A percentile compares a stretch with the other conserved stretches of the same genome.
Conservation (phyloP, 2,329 filamentous ascomycete genomes). For the Arthrinium puccinioides region DNA sequence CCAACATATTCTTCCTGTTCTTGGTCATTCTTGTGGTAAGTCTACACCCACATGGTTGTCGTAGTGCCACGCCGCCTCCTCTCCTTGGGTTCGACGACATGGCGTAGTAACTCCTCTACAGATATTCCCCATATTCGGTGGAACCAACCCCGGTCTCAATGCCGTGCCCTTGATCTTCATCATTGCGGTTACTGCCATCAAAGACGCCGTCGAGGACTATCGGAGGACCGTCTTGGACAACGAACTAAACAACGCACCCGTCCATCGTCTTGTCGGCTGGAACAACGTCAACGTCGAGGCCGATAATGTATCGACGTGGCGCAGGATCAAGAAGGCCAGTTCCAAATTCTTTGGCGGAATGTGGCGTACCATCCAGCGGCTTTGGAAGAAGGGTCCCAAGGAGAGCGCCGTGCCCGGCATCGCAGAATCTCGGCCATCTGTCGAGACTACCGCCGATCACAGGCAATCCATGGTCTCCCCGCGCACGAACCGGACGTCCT, state of each 20-base stretch:
- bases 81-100: too few relatives aligned
- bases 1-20: conserved; percentile 97
- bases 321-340: conserved; percentile 82
- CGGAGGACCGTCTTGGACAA: conserved; percentile 85
- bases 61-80: too few relatives aligned
- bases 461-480: conserved; percentile 48
- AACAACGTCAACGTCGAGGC: conserved; percentile 88
- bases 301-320: conserved; percentile 80
- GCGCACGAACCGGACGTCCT: conserved; percentile 38
- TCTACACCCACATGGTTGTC: too few relatives aligned
- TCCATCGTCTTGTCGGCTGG: conserved; percentile 84
- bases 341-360: conserved; percentile 53
- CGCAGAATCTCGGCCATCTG: conserved; percentile 58
- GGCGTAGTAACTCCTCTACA: conserved; percentile 28
- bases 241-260: conserved; percentile 90
- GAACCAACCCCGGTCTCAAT: conserved; percentile 80
- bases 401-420: conserved; percentile 41
- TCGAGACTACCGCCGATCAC: conserved; percentile 48
- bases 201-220: conserved; percentile 95
- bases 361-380: conserved; percentile 36
- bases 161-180: conserved; percentile 92
- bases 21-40: conserved; percentile 89
- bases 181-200: conserved; percentile 78
- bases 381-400: conserved; percentile 43
- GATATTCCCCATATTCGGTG: conserved; percentile 96